phyloP scores from a whole-genome alignment of 306 rosid genomes.

The Myrica gale region DNA sequence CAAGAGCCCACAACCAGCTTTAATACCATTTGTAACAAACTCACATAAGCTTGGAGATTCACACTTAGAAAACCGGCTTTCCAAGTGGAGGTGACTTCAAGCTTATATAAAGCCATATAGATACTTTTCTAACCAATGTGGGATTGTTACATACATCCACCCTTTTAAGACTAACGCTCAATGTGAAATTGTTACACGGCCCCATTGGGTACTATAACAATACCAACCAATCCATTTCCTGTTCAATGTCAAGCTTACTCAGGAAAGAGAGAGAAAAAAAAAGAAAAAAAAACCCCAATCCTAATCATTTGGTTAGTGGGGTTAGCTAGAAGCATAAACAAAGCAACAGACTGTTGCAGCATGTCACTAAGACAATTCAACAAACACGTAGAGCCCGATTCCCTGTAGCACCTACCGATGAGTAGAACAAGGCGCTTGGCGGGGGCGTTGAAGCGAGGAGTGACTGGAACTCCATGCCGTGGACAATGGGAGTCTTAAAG shows the following conservation, averaged over 20 bases:
- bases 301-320: not conserved
- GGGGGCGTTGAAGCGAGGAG: constrained; percentile 73
- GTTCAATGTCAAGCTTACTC: not conserved
- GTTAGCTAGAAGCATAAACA: not conserved
- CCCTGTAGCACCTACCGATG: constrained; percentile 43
- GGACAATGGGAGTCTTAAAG: constrained; percentile 83
- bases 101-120: too few species aligned
- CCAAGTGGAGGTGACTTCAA: too few species aligned
- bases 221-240: not conserved
- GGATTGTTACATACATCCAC: too few species aligned
- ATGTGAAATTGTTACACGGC: too few species aligned
- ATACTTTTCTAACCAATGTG: too few species aligned
- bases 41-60: too few species aligned
- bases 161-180: too few species aligned
- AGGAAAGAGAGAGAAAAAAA: too few species aligned
- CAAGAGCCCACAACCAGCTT: too few species aligned
- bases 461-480: constrained; percentile 67
- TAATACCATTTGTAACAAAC: too few species aligned
- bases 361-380: constrained; percentile 17
- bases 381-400: constrained; percentile 36
- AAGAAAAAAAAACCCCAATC: too few species aligned
- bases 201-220: not conserved
- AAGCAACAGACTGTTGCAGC: not conserved
- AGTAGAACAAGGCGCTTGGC: constrained; percentile 78
- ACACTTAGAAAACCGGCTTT: too few species aligned